Conservation (phyloP, 1,139 yeast species). For the Hanseniaspora sp. region DNA sequence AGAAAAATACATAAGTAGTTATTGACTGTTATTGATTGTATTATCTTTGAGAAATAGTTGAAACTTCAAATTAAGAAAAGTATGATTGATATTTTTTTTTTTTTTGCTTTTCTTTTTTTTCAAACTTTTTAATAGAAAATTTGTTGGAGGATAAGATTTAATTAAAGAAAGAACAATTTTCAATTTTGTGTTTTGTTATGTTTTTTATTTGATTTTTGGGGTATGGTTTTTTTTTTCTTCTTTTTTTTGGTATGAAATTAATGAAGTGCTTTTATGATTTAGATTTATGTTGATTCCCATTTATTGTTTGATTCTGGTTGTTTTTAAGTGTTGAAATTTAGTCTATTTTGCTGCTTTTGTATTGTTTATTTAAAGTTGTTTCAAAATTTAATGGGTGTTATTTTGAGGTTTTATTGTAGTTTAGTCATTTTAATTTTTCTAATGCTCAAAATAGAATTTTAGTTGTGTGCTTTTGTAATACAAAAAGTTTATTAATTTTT, state of each 20-base stretch:
- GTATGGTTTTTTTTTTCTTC: background rate
- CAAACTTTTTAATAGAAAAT: background rate
- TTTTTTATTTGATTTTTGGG: background rate
- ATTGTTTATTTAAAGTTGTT: background rate
- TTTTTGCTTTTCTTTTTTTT: background rate
- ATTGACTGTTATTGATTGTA: background rate
- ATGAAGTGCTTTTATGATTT: background rate
- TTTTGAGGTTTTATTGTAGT: background rate
- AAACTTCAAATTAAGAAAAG: background rate
- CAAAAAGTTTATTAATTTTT: background rate
- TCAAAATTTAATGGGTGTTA: background rate
- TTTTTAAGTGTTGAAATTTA: background rate
- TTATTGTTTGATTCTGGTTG: too few species aligned
- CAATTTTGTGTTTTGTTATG: background rate
- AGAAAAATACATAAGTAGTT: background rate
- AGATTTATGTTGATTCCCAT: too few species aligned
- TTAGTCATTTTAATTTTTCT: background rate
- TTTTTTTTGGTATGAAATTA: background rate
- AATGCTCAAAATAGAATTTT: background rate
- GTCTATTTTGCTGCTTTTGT: background rate
- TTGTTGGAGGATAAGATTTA: background rate
- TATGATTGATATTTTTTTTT: background rate
- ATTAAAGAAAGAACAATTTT: background rate
- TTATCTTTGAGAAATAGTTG: background rate
- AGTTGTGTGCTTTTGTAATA: background rate